Conservation (phyloP, 1,139 yeast species). For the Hansenula lynferdii region DNA sequence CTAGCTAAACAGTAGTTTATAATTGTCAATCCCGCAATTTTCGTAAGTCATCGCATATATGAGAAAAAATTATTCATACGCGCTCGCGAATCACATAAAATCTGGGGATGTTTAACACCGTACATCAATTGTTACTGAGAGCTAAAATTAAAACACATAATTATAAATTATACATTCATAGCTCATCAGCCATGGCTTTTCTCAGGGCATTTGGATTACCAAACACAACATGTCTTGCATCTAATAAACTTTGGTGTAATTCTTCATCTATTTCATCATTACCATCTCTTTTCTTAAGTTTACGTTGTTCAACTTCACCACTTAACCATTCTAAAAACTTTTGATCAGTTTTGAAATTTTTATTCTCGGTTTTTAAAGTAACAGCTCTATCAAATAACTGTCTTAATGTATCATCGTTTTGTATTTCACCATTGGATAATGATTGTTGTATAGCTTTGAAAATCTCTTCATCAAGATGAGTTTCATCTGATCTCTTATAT, state of each 20-base stretch:
- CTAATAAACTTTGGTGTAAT: constrained; percentile 43
- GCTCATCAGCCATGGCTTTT: constrained; percentile 51
- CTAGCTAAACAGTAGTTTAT: no score
- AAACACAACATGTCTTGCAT: constrained; percentile 64
- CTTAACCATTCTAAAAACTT: constrained; percentile 61
- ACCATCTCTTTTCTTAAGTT: constrained; percentile 23
- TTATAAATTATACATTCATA: no score
- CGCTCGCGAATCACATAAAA: no score
- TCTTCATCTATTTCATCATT: constrained; percentile 23
- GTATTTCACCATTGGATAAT: constrained; percentile 22
- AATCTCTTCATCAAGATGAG: constrained; percentile 5
- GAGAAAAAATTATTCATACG: no score
- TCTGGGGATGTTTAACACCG: no score
- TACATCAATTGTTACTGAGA: no score
- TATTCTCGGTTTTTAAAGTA: constrained; percentile 26
- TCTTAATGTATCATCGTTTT: constrained; percentile 38
- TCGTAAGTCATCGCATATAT: no score
- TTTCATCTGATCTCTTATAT: constrained; percentile 14
- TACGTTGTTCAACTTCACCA: constrained; percentile 39
- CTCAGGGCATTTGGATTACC: constrained; percentile 76
- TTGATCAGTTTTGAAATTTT: constrained; percentile 23
- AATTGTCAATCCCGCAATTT: no score
- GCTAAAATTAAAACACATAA: no score
- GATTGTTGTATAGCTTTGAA: constrained; percentile 15
- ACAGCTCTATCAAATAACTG: constrained; percentile 39